phyloP scores from a whole-genome alignment of 2,329 filamentous ascomycete species.

The Ophiognomonia clavigignenti-juglandacearum region DNA sequence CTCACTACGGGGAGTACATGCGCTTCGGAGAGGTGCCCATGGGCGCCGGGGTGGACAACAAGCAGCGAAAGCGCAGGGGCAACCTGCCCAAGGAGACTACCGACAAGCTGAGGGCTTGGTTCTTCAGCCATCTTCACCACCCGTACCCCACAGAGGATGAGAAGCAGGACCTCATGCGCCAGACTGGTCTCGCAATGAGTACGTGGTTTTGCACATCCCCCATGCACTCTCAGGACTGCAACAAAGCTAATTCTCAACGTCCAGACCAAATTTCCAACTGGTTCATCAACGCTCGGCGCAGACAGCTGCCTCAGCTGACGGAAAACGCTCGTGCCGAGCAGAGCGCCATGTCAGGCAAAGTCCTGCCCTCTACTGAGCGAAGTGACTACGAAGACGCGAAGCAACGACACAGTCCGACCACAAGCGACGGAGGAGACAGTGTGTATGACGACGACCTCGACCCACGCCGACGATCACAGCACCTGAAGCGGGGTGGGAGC shows the following conservation, averaged over 20 bases:
- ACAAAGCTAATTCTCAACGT: constrained; percentile 5
- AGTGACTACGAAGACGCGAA: constrained; percentile 29
- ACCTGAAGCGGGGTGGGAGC: constrained; percentile 40
- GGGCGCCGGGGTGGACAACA: constrained; percentile 37
- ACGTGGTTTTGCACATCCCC: constrained; percentile 33
- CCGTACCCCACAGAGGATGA: constrained; percentile 87
- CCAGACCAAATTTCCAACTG: constrained; percentile 70
- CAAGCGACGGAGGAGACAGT: constrained; percentile 44
- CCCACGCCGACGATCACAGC: constrained; percentile 24
- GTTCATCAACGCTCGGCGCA: constrained; percentile 73
- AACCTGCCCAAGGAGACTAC: constrained; percentile 91
- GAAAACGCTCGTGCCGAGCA: constrained; percentile 50
- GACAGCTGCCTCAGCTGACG: constrained; percentile 57
- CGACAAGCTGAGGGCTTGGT: constrained; percentile 76
- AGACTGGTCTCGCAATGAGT: constrained; percentile 76
- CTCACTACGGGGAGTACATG: constrained; percentile 38
- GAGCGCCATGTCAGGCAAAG: constrained; percentile 38
- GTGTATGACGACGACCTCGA: constrained; percentile 41
- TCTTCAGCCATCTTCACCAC: constrained; percentile 69
- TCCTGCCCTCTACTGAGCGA: constrained; percentile 34
- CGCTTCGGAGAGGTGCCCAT: constrained; percentile 35
- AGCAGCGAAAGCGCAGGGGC: constrained; percentile 63
- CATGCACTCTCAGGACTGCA: too few species aligned
- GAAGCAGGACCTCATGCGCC: constrained; percentile 73
- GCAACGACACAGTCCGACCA: constrained; percentile 31